phyloP scores from a whole-genome alignment of 2,329 filamentous ascomycete species.

The Aureobasidium sp. region DNA sequence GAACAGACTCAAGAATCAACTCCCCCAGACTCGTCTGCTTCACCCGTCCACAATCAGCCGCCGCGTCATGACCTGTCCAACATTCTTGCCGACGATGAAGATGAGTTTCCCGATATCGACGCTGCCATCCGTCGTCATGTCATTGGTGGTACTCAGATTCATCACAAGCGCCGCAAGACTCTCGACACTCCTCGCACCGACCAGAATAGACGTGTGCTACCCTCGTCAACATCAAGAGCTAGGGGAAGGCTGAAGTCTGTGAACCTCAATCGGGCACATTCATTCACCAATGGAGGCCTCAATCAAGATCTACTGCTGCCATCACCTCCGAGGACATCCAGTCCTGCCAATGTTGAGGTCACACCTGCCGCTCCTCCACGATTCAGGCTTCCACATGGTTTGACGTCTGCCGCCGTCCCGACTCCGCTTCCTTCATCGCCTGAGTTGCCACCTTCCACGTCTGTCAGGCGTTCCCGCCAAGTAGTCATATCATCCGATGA shows the following conservation, averaged over 20 bases:
- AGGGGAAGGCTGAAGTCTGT: not conserved
- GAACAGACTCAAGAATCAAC: slow-evolving; percentile 9
- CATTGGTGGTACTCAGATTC: slow-evolving; percentile 13
- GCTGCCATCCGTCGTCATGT: slow-evolving; percentile 15
- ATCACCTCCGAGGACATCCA: slow-evolving; percentile 11
- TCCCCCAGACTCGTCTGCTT: not conserved
- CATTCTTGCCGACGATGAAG: slow-evolving; percentile 18
- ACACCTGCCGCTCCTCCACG: not conserved
- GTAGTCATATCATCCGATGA: slow-evolving; percentile 2
- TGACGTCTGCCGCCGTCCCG: slow-evolving; percentile 7
- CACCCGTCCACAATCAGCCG: not conserved
- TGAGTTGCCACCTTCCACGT: not conserved
- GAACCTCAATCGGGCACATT: not conserved
- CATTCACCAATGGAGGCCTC: not conserved
- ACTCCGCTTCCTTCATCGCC: slow-evolving; percentile 16
- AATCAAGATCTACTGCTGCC: not conserved
- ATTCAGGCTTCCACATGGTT: slow-evolving; percentile 7
- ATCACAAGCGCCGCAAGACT: slow-evolving; percentile 18
- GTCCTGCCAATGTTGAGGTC: not conserved
- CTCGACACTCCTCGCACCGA: not conserved
- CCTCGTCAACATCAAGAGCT: not conserved
- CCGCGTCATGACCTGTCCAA: not conserved
- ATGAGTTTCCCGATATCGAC: slow-evolving; percentile 22
- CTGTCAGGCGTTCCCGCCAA: not conserved
- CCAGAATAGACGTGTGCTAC: not conserved